A percentile compares a stretch with the other conserved stretches of the same genome.
phyloP scores from a whole-genome alignment of 2,329 filamentous ascomycete genomes.

The Stachybotrys elegans region DNA sequence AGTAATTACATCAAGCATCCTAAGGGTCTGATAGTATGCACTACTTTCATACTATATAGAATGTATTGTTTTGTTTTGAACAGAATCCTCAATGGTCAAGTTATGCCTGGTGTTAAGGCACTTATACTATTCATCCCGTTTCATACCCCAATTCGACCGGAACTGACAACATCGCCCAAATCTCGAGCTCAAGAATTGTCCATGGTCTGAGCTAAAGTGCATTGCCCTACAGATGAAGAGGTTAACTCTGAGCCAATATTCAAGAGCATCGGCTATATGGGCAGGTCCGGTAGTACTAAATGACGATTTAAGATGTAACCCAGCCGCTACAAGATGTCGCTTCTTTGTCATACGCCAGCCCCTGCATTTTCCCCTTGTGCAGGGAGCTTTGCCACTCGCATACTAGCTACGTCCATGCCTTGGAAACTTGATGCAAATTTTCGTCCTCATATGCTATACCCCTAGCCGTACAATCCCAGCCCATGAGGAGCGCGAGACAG shows the following conservation, averaged over 20 bases:
- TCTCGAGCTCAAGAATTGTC: constrained; percentile 11
- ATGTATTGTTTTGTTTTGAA: too few relatives aligned
- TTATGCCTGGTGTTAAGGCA: too few relatives aligned
- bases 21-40: too few relatives aligned
- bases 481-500: constrained; percentile 13
- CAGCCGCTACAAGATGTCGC: constrained; percentile 14
- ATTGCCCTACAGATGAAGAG: neutral
- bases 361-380: constrained; percentile 18
- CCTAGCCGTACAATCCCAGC: constrained; percentile 5
- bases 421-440: neutral
- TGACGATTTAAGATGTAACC: constrained; percentile 19
- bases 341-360: constrained; percentile 19
- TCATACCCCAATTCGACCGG: too few relatives aligned
- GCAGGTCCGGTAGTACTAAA: constrained; percentile 16
- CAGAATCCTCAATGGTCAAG: too few relatives aligned
- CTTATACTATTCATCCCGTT: too few relatives aligned
- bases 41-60: too few relatives aligned
- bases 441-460: constrained; percentile 16
- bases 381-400: constrained; percentile 12
- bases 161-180: too few relatives aligned
- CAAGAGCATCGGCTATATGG: neutral
- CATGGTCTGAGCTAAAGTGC: constrained; percentile 11
- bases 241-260: too few relatives aligned
- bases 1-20: too few relatives aligned
- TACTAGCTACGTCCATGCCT: constrained; percentile 4